phyloP scores from a whole-genome alignment of 139 green algal species.

The Chlamydomonas applanata region DNA sequence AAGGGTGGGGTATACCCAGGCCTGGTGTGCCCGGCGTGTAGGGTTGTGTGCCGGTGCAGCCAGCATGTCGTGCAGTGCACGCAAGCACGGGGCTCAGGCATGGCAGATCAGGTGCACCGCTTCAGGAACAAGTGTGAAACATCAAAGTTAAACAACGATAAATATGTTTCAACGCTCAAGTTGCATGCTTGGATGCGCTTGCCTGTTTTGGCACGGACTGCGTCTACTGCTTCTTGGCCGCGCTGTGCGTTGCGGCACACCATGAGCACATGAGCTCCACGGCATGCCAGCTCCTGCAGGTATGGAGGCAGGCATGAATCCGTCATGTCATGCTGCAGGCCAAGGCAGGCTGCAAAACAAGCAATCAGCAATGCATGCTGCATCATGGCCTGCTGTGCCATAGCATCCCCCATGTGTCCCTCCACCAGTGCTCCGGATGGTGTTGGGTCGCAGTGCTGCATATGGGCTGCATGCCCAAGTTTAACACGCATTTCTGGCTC shows the following conservation, averaged over 20 bases:
- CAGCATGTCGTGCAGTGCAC: no score
- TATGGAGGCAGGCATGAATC: no score
- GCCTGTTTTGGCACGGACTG: slow-evolving; percentile 19
- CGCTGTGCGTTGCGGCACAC: slow-evolving; percentile 56
- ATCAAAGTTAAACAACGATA: no score
- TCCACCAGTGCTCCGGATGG: no score
- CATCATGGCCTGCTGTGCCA: background rate
- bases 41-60: no score
- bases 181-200: slow-evolving; percentile 19
- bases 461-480: background rate
- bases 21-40: no score
- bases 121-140: no score
- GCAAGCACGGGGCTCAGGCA: no score
- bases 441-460: no score
- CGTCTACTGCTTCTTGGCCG: slow-evolving; percentile 43
- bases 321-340: slow-evolving; percentile 21
- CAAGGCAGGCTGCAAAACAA: slow-evolving; percentile 37
- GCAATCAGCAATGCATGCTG: slow-evolving; percentile 17
- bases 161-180: no score
- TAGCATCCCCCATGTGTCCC: background rate
- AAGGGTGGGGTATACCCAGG: no score
- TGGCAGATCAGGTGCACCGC: no score
- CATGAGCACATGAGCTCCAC: slow-evolving; percentile 59
- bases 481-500: background rate
- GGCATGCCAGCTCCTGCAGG: slow-evolving; percentile 45